Percentiles rank a stretch among this genome's conserved stretches.
Evolutionary conservation across 2,329 filamentous ascomycete genomes (phyloP).

Genomic region (Microdochium bolleyi): DNA sequence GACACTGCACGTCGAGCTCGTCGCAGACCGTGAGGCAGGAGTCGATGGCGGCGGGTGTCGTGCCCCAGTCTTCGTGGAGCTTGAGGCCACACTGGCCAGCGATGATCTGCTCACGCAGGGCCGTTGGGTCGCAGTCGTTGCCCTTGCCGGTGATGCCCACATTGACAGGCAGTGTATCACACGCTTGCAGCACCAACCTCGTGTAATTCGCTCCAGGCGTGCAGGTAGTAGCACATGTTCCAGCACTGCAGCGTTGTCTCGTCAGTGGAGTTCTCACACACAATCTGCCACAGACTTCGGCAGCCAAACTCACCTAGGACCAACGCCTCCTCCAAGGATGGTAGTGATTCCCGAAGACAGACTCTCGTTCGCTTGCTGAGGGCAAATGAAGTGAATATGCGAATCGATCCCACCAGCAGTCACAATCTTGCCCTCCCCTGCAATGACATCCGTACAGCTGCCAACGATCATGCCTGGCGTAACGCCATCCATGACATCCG

Average conservation of each 20-base stretch:
- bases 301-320: conserved; percentile 57
- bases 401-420: conserved; percentile 86
- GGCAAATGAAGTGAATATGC: conserved; percentile 92
- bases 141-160: conserved; percentile 90
- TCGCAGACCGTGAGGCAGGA: conserved; percentile 80
- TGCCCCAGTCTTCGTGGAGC: conserved; percentile 94
- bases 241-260: conserved; percentile 48
- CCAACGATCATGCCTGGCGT: conserved; percentile 72
- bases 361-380: conserved; percentile 80
- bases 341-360: conserved; percentile 84
- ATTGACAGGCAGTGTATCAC: conserved; percentile 75
- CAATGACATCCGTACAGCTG: conserved; percentile 84
- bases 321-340: conserved; percentile 83
- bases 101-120: conserved; percentile 69
- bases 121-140: conserved; percentile 66
- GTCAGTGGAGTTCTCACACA: conserved; percentile 13
- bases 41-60: conserved; percentile 85
- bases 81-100: conserved; percentile 89
- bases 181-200: conserved; percentile 82
- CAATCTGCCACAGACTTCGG: background rate
- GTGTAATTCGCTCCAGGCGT: conserved; percentile 81
- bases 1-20: conserved; percentile 82
- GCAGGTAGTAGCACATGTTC: conserved; percentile 87
- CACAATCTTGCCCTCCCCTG: conserved; percentile 82
- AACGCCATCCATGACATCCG: conserved; percentile 93